Base-by-base conservation (phyloP, 2,329 filamentous ascomycete genomes). In the Aspergillus texensis region DNA sequence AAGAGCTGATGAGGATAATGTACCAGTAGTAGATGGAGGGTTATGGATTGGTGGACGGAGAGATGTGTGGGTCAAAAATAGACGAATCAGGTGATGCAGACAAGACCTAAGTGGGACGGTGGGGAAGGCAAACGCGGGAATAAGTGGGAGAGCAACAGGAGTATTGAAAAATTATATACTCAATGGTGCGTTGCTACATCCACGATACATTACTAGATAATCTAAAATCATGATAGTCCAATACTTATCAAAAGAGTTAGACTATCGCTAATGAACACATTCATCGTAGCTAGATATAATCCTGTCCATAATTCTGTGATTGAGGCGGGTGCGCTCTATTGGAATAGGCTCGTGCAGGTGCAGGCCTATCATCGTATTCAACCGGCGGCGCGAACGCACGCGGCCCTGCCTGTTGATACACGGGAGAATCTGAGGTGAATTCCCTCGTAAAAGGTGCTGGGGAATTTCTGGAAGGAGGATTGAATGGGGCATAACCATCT, bases 401-500 rank as follows among this genome's bases (percentile, higher is more conserved):
- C 3, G 71, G 65, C 8, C 71, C 65, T 6, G 46, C 41, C 58
- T 68, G 71, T 9, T 66, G 67, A 28, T 70, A 69, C 6, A 66
- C 68, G 2, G 68, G 45, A 34, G 67, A 60, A 39, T 34, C 45
- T 2, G 60, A 36, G 3, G 54, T 26, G 30, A 46, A 30, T 34
- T 45, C 19, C 41, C 53, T 61, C 9, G 57, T 26, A 36, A 46
- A 45, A 19, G 58, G 53, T 30, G 41, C 61, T 34, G 61, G 55
- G 11, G 39, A 34, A 24, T 63, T 60, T 34, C 55, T 21, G 50
- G 65, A 24, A 52, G 67, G 34, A 1, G 68, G 67, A 24, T 71
- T 66, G 45, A 73, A 75, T 11, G 71, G 66, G 26, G 61, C 58
- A 48, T 75, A 75, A 2, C 62, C 54, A n/a, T 30, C 65, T 12